Base-by-base conservation (phyloP, 306 rosid genomes). In the Prunus kanzakura region DNA sequence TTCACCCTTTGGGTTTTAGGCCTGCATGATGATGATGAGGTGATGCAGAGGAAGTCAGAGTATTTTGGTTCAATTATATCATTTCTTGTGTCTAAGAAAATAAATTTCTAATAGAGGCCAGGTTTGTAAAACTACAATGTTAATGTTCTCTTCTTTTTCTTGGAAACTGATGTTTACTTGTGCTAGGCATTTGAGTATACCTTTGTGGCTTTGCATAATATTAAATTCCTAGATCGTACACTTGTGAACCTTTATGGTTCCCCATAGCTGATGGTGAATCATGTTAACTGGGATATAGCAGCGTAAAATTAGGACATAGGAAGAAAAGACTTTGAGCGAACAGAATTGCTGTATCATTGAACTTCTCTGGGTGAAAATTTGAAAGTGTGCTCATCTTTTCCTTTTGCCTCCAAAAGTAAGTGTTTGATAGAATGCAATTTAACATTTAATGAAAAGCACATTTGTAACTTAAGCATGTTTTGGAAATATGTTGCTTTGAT, bases 401-500 rank as follows among this genome's bases (percentile, higher is more conserved):
- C 47, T 11, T 13, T 43, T 41, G 49, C 18, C 18, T 43, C 29
- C 45, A 20, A 66, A 66, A 41, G 19, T 52, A 73, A 22, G 22
- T 61, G n/a, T 11, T 20, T 11, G 10, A 19, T 12, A 49, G 56
- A 32, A 13, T 22, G 11, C 60, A 49, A 73, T 25, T 22, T 9
- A 15, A 27, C 55, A 25, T 73, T 62, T 35, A 46, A 20, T 15
- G 16, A 55, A 27, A 35, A 51, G n/a, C 9, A 1, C 23, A 15
- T 46, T 38, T 46, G 5, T 35, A 5, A 41, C 38, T 4, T 52
- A 5, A 6, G 8, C 25, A 4, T 57, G 51, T 49, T 47, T 76
- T 56, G 46, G 30, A 49, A 45, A 72, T 47, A 9, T 56, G 19
- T 30, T 73, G 23, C 41, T 52, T 27, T 78, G 74, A 58, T 60